phyloP scores from a whole-genome alignment of 2,329 filamentous ascomycete species.

The Ophidiomyces ophidiicola region DNA sequence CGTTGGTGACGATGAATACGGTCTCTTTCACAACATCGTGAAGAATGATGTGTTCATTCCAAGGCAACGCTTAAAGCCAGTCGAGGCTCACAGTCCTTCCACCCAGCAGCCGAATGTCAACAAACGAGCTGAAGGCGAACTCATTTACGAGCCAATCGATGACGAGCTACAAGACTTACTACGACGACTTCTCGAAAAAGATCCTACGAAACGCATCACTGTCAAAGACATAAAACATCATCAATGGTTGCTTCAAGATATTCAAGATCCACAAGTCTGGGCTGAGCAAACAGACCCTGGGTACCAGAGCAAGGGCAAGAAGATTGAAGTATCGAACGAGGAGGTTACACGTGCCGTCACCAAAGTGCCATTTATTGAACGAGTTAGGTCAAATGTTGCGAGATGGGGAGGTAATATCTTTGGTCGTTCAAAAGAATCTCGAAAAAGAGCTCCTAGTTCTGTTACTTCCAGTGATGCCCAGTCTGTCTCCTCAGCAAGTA shows the following conservation, averaged over 20 bases:
- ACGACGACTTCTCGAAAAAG: constrained; percentile 68
- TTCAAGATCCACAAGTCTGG: constrained; percentile 65
- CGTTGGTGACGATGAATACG: constrained; percentile 78
- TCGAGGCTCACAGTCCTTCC: constrained; percentile 39
- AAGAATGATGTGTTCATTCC: constrained; percentile 89
- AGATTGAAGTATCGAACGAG: constrained; percentile 81
- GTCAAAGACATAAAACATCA: constrained; percentile 88
- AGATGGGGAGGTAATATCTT: constrained; percentile 51
- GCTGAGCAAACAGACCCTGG: constrained; percentile 88
- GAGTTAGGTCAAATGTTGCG: constrained; percentile 64
- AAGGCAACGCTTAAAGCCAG: constrained; percentile 63
- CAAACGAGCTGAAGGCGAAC: constrained; percentile 63
- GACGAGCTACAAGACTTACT: constrained; percentile 69
- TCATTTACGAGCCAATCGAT: constrained; percentile 77
- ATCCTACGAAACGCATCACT: constrained; percentile 77
- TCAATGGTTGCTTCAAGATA: constrained; percentile 72
- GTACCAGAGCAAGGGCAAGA: constrained; percentile 62
- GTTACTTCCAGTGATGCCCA: constrained; percentile 44
- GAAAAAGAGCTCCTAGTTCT: constrained; percentile 43
- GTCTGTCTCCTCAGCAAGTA: constrained; percentile 43
- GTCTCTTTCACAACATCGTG: constrained; percentile 82
- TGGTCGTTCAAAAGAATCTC: constrained; percentile 29
- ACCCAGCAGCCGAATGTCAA: constrained; percentile 41
- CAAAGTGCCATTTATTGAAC: constrained; percentile 74
- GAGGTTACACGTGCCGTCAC: constrained; percentile 86